Conservation (phyloP, 2,329 filamentous ascomycete species). For the Colletotrichum gigasporum region DNA sequence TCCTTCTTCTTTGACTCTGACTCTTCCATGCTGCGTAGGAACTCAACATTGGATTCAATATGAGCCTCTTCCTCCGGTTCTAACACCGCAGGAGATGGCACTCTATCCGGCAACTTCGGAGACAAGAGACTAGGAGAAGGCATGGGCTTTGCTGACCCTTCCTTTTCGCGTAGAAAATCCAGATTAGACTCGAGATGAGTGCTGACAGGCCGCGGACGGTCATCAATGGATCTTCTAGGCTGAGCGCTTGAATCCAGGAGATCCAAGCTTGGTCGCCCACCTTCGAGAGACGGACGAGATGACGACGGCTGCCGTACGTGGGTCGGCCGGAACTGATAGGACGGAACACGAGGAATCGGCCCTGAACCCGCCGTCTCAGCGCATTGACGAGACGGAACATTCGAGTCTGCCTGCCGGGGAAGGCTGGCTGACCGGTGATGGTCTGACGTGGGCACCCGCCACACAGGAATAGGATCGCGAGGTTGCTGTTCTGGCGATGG, state of each 20-base stretch:
- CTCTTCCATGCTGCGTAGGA: slow-evolving; percentile 80
- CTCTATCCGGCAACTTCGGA: slow-evolving; percentile 46
- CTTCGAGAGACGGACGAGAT: slow-evolving; percentile 76
- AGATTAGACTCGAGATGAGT: slow-evolving; percentile 85
- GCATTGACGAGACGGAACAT: not conserved
- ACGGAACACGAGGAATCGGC: slow-evolving; percentile 33
- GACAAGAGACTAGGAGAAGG: slow-evolving; percentile 46
- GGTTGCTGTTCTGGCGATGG: slow-evolving; percentile 61
- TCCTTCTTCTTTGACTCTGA: slow-evolving; percentile 66
- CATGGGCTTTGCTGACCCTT: slow-evolving; percentile 60
- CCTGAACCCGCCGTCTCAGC: slow-evolving; percentile 34
- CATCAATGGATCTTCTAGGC: slow-evolving; percentile 53
- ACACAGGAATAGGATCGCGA: slow-evolving; percentile 43
- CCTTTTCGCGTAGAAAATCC: slow-evolving; percentile 83
- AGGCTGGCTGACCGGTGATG: slow-evolving; percentile 40
- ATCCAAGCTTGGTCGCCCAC: slow-evolving; percentile 72
- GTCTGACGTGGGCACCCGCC: slow-evolving; percentile 34
- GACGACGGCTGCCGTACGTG: slow-evolving; percentile 55
- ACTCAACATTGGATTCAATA: slow-evolving; percentile 84
- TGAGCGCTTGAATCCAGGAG: slow-evolving; percentile 66
- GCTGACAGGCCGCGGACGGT: slow-evolving; percentile 78
- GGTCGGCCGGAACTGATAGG: slow-evolving; percentile 37
- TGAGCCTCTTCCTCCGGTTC: slow-evolving; percentile 66
- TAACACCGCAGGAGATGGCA: slow-evolving; percentile 50
- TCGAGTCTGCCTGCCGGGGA: slow-evolving; percentile 37